These are phyloP conservation scores for Kockiozyma suomiensis DNA, from an alignment of 805 yeast genomes.

Conservation along the genomic window DNA sequence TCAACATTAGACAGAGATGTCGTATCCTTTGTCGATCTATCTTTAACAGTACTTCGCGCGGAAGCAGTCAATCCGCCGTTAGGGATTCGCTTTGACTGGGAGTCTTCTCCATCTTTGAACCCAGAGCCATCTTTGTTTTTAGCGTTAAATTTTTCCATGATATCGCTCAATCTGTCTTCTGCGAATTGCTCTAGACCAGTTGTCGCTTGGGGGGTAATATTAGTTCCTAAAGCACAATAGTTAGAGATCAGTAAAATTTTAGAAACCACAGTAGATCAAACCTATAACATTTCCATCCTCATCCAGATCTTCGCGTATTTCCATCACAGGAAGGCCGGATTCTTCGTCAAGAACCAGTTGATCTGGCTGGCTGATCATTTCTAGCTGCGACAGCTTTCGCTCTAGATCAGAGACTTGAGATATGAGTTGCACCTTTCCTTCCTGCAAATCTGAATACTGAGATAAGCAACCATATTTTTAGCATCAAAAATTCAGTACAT, in stretches of 20 bases:
- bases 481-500: background rate
- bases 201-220: constrained; percentile 19
- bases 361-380: constrained; percentile 14
- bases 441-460: constrained; percentile 8
- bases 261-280: background rate
- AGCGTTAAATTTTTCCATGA: constrained; percentile 40
- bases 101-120: background rate
- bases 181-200: constrained; percentile 26
- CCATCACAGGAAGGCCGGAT: constrained; percentile 69
- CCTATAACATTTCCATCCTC: constrained; percentile 72
- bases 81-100: background rate
- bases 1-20: no score
- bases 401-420: constrained; percentile 13
- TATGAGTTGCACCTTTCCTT: constrained; percentile 1
- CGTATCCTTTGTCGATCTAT: background rate
- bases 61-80: constrained; percentile 9
- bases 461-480: background rate
- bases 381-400: constrained; percentile 17
- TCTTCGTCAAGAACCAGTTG: constrained; percentile 37
- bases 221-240: constrained; percentile 10
- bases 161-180: constrained; percentile 11
- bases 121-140: background rate
- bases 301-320: constrained; percentile 80
- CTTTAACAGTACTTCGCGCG: background rate
- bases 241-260: background rate